Base-by-base conservation (phyloP, 176 grass and related monocot species). In the Lolium multiflorum region DNA sequence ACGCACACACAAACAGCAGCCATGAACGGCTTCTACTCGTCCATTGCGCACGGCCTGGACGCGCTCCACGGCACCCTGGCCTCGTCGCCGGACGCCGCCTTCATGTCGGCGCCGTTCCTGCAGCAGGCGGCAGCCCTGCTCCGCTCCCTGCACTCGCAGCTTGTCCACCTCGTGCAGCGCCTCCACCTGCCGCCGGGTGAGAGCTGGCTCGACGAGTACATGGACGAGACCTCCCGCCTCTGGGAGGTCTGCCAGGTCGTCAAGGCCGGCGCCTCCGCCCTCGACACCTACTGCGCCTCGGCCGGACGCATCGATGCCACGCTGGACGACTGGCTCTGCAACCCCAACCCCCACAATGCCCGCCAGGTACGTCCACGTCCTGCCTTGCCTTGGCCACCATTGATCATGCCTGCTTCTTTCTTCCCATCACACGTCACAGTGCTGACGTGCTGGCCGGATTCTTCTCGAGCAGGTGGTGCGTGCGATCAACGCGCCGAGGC, bases 171-270 rank as follows among this genome's bases (percentile, higher is more conserved):
- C 4, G 87, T 94, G 65, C 81, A 89, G 50, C 83, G 88, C 24
- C 90, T 94, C 9, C 93, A 94, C 82, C 90, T 94, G 41, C 93
- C 93, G 2, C 78, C 88, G 0, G 90, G 93, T 3, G 93, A 94
- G 87, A 78, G 87, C 73, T 94, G 93, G 93, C 93, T 94, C 0
- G 93, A 94, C 85, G 92, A 94, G 87, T 94, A 94, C 85, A 94
- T 94, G 92, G 92, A 94, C 84, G 93, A 94, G 84, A 94, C 84
- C 60, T 89, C 87, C 69, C 90, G 92, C 6, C 92, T 94, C 10
- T 90, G 90, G 92, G 92, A 94, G 4, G 87, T 85, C 10, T 94
- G 92, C 82, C 92, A 88, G 28, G 84, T 90, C 47, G 79, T 87
- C 84, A 86, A 81, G 77, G 81, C 75, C 11, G 92, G 89, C 50